phyloP scores from a whole-genome alignment of 495 filamentous ascomycete genomes.

The Friedmanniomyces endolithicus region DNA sequence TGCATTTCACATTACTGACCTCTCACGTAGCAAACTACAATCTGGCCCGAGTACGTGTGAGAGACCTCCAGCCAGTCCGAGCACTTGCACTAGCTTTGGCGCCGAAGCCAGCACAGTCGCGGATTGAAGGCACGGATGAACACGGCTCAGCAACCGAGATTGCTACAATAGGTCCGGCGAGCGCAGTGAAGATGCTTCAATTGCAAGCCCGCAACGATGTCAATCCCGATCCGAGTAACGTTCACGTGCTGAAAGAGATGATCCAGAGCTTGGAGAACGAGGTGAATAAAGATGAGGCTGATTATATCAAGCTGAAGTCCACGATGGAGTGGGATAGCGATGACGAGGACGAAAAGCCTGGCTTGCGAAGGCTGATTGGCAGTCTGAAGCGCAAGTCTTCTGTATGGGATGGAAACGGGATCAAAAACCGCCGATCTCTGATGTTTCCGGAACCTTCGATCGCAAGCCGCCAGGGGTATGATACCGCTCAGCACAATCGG shows the following conservation, averaged over 20 bases:
- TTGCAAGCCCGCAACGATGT: background rate
- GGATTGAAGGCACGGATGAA: no score
- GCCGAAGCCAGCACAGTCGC: background rate
- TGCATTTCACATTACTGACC: background rate
- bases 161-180: no score
- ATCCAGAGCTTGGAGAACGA: background rate
- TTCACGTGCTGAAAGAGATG: background rate
- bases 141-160: no score
- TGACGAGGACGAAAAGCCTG: background rate
- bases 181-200: background rate
- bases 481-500: no score
- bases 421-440: background rate
- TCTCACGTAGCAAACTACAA: background rate
- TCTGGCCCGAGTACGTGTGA: background rate
- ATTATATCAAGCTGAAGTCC: background rate
- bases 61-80: background rate
- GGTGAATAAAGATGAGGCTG: background rate
- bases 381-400: background rate
- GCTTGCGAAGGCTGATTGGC: background rate
- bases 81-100: background rate
- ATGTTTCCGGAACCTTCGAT: background rate
- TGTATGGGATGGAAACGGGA: background rate
- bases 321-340: background rate
- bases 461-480: background rate
- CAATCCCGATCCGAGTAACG: background rate